These are phyloP conservation scores for Cotoneaster glaucophyllus DNA, from an alignment of 306 rosid species.

Conservation along the genomic window DNA sequence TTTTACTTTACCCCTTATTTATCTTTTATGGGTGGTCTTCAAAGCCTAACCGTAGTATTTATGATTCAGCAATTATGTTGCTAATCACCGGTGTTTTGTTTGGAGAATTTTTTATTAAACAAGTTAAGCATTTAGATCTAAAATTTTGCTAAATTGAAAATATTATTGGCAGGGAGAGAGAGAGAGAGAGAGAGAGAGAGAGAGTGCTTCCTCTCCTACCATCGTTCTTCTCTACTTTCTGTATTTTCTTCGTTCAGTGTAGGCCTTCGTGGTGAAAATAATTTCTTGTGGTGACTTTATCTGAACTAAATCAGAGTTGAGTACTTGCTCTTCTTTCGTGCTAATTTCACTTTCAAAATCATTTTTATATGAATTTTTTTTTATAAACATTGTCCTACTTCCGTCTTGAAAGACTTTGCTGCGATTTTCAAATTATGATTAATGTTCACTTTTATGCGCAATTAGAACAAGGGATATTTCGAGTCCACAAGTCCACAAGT, in stretches of 20 bases:
- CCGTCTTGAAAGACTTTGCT: background rate
- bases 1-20: background rate
- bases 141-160: no score
- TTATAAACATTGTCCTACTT: background rate
- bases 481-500: background rate
- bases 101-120: background rate
- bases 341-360: background rate
- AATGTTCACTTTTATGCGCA: background rate
- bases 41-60: background rate
- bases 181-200: no score
- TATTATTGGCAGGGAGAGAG: no score
- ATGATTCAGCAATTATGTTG: background rate
- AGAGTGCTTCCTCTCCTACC: background rate
- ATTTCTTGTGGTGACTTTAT: background rate
- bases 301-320: background rate
- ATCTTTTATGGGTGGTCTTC: slow-evolving; percentile 4
- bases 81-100: background rate
- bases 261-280: background rate
- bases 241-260: no score
- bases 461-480: background rate
- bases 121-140: background rate
- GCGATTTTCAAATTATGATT: background rate
- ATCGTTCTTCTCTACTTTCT: background rate
- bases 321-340: background rate
- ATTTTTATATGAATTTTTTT: no score